Base-by-base conservation (phyloP, 305 asterid species). In the Fraxinus velutina region DNA sequence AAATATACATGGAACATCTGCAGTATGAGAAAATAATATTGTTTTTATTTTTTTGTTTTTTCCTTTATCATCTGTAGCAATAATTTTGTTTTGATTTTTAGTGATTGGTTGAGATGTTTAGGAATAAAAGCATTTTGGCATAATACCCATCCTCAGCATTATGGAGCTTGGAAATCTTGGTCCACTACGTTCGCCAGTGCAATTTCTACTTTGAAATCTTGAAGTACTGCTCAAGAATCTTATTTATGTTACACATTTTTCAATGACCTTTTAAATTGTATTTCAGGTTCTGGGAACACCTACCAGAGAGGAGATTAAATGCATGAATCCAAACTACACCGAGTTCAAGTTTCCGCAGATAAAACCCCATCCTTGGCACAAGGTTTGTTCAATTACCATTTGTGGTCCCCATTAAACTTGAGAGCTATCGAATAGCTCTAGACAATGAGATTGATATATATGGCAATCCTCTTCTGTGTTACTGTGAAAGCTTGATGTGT, bases 221-320 rank as follows among this genome's bases (percentile, higher is more conserved):
- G 4, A 75, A 33, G 33, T 32, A 17, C 44, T 77, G 73, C 75
- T 70, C 34, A 33, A 62, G 47, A 52, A 73, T 29, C 34, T 42
- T 34, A 29, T 78, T 6, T 1, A 64, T 21, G 9, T 64, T 52
- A 44, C 37, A 68, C 21, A 17, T n/a, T 76, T 76, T 76, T 33
- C 75, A 30, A 62, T 70, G 27, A n/a, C 66, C 73, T 75, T 81
- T 83, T 81, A 33, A 81, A 82, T 84, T 83, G n/a, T 52, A 84
- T 70, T 86, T 27, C 89, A 94, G 98, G 97, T 94, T 89, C 87
- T 94, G 92, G 98, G 98, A 87, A 94, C 98, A 78, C 98, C 98
- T 80, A 94, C 98, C 37, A 89, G 98, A 82, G 98, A 94, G 87
- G 97, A 94, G 91, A 94, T 92, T 80, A 91, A 90, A 84, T 92